These are phyloP conservation scores for Cryptococcus wingfieldii DNA, from an alignment of 1,284 basidiomycete species.

Conservation along the genomic window DNA sequence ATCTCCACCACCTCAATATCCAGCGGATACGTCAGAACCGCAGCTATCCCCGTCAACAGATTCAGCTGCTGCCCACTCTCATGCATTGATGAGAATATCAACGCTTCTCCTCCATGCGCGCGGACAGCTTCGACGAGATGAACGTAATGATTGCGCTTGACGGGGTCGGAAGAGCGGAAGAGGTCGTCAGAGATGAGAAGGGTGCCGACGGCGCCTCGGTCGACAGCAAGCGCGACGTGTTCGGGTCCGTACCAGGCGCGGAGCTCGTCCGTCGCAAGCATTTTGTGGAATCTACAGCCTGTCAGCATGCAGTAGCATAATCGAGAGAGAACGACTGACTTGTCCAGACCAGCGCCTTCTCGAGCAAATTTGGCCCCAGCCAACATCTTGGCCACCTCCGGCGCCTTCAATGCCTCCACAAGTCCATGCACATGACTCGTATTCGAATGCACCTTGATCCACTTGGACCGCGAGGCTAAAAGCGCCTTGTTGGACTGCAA, in stretches of 20 bases:
- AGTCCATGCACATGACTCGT: conserved; percentile 95
- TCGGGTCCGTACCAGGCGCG: conserved; percentile 98
- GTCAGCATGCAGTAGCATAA: background rate
- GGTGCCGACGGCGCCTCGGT: conserved; percentile 89
- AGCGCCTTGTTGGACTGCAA: conserved; percentile 79
- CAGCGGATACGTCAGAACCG: conserved; percentile 91
- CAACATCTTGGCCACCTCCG: conserved; percentile 66
- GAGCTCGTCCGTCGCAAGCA: conserved; percentile 88
- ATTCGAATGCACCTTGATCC: conserved; percentile 83
- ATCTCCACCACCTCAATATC: conserved; percentile 92
- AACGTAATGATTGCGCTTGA: conserved; percentile 78
- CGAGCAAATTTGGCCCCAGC: conserved; percentile 98
- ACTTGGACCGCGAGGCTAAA: conserved; percentile 72
- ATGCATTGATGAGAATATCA: conserved; percentile 99
- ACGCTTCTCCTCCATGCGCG: conserved; percentile 81
- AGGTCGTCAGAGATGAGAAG: conserved; percentile 92
- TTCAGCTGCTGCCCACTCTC: conserved; percentile 97
- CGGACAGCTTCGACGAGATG: conserved; percentile 83
- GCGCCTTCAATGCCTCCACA: conserved; percentile 89
- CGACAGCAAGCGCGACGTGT: conserved; percentile 85
- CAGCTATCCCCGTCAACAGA: conserved; percentile 89
- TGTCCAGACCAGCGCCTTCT: conserved; percentile 86
- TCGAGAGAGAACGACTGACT: conserved; percentile 52
- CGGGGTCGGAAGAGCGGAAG: conserved; percentile 80
- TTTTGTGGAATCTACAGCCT: conserved; percentile 80